phyloP scores from a whole-genome alignment of 2,329 filamentous ascomycete genomes.

The Tolypocladium endophyticum region DNA sequence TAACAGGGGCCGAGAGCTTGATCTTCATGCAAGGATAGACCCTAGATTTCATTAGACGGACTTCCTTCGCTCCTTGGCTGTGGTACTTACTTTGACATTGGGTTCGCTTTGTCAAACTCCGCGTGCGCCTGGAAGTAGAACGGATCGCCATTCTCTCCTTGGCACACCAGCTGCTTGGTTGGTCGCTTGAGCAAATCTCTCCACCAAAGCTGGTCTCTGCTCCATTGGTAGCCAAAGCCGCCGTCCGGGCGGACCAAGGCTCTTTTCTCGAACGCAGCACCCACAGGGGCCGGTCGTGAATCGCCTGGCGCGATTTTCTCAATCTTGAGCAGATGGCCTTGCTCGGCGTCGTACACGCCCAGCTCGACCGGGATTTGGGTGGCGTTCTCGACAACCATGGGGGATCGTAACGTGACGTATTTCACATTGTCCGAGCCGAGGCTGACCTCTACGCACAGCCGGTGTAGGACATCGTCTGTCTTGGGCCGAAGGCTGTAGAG shows the following conservation, averaged over 20 bases:
- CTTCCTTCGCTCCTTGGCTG: not conserved
- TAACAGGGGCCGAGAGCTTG: slow-evolving; percentile 82
- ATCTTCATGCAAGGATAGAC: slow-evolving; percentile 92
- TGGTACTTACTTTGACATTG: slow-evolving; percentile 55
- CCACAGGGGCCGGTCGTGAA: slow-evolving; percentile 79
- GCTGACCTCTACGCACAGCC: slow-evolving; percentile 82
- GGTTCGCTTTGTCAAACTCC: slow-evolving; percentile 72
- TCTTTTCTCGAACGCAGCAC: slow-evolving; percentile 81
- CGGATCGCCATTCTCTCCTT: slow-evolving; percentile 74
- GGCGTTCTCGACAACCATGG: slow-evolving; percentile 85
- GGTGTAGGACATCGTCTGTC: slow-evolving; percentile 74
- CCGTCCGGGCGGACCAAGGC: slow-evolving; percentile 84
- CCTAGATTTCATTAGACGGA: slow-evolving; percentile 23
- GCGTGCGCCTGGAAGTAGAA: slow-evolving; percentile 98
- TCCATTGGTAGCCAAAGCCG: slow-evolving; percentile 95
- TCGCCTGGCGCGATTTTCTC: slow-evolving; percentile 95
- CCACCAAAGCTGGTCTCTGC: slow-evolving; percentile 83
- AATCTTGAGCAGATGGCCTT: slow-evolving; percentile 89
- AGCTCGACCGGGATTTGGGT: slow-evolving; percentile 94
- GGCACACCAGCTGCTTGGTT: slow-evolving; percentile 79
- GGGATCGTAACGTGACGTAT: slow-evolving; percentile 90
- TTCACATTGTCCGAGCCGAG: slow-evolving; percentile 95
- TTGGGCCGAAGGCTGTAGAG: slow-evolving; percentile 83
- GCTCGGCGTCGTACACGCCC: slow-evolving; percentile 77
- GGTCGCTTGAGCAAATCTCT: slow-evolving; percentile 77